Percentiles rank a stretch among this genome's conserved stretches.
phyloP scores from a whole-genome alignment of 306 rosid genomes.

The Ochetophila trinervis region DNA sequence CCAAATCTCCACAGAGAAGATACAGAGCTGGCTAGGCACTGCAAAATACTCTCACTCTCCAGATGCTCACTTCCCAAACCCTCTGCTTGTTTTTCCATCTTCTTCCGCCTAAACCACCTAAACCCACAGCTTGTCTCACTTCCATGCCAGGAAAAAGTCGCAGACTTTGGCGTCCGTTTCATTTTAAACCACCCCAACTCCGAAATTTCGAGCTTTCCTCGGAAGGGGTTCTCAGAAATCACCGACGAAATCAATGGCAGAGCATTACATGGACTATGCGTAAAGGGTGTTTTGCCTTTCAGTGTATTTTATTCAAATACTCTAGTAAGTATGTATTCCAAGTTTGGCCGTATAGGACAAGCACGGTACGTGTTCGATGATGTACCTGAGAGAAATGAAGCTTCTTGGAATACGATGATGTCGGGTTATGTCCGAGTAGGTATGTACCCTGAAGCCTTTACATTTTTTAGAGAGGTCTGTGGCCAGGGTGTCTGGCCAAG shows the following conservation, averaged over 20 bases:
- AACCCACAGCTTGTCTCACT: conserved; percentile 17
- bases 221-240: conserved; percentile 73
- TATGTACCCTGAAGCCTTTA: conserved; percentile 43
- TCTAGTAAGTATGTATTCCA: conserved; percentile 64
- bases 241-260: conserved; percentile 52
- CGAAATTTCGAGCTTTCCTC: conserved; percentile 59
- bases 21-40: conserved; percentile 44
- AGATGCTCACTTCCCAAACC: conserved; percentile 28
- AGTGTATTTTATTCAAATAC: conserved; percentile 62
- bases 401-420: conserved; percentile 91
- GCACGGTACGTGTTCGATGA: conserved; percentile 62
- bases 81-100: conserved; percentile 8
- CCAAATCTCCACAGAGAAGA: conserved; percentile 4
- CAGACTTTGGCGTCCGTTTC: conserved; percentile 23
- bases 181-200: conserved; percentile 54
- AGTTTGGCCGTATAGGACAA: conserved; percentile 39
- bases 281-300: conserved; percentile 50
- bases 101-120: conserved; percentile 24
- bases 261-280: conserved; percentile 62
- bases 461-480: conserved; percentile 53
- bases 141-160: conserved; percentile 41
- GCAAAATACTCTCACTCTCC: conserved; percentile 34
- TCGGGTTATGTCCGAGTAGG: conserved; percentile 68
- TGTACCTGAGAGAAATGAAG: conserved; percentile 63
- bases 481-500: conserved; percentile 46